Percentiles rank a stretch among this genome's conserved stretches.
These are phyloP conservation scores for Dalbergia oliveri DNA, from an alignment of 306 rosid genomes.

Conservation along the genomic window DNA sequence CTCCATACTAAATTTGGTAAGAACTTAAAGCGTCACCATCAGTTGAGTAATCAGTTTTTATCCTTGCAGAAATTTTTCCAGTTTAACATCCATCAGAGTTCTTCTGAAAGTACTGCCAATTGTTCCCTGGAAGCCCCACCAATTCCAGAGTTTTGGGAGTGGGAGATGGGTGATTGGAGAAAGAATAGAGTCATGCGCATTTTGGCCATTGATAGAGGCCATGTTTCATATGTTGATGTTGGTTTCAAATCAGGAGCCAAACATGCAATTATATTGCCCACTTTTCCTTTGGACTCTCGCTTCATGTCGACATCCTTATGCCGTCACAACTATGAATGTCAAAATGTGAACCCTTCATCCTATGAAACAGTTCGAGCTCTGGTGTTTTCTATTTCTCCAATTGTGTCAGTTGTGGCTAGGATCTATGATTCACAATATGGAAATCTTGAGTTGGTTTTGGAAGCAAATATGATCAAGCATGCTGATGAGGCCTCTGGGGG, in stretches of 20 bases:
- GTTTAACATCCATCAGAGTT: constrained; percentile 63
- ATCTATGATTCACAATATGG: constrained; percentile 77
- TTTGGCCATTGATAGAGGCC: constrained; percentile 87
- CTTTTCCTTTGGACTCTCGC: constrained; percentile 92
- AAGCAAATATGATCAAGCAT: constrained; percentile 64
- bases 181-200: constrained; percentile 80
- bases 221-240: constrained; percentile 76
- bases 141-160: constrained; percentile 88
- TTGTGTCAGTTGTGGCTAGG: constrained; percentile 71
- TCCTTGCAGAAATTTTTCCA: constrained; percentile 65
- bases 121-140: constrained; percentile 66
- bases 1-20: constrained; percentile 85
- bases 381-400: constrained; percentile 76
- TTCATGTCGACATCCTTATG: constrained; percentile 71
- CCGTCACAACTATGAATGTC: constrained; percentile 69
- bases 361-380: constrained; percentile 78
- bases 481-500: constrained; percentile 65
- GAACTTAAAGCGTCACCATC: constrained; percentile 90
- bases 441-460: constrained; percentile 62
- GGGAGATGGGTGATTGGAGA: constrained; percentile 99
- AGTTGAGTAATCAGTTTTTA: constrained; percentile 53
- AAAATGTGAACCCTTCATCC: constrained; percentile 57
- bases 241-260: constrained; percentile 71
- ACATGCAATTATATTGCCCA: constrained; percentile 74
- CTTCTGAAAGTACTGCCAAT: constrained; percentile 55